phyloP scores from a whole-genome alignment of 768 basidiomycete genomes.

The Imleria badia region DNA sequence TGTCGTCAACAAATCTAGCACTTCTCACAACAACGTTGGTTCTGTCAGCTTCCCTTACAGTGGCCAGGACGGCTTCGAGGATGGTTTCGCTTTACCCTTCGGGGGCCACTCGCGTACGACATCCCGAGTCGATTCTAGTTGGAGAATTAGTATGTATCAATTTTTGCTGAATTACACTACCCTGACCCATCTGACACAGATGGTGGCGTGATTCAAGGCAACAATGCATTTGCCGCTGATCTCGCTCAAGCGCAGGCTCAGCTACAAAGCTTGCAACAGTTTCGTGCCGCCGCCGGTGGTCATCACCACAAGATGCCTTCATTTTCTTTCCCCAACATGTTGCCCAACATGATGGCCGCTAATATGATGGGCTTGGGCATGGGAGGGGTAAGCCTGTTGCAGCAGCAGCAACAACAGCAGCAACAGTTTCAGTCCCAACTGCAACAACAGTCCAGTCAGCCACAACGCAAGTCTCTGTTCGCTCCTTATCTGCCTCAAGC shows the following conservation, averaged over 20 bases:
- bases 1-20: constrained; percentile 72
- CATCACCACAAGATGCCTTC: constrained; percentile 97
- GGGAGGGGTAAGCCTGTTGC: constrained; percentile 79
- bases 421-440: constrained; percentile 90
- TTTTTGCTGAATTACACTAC: background rate
- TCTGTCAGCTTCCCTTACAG: constrained; percentile 52
- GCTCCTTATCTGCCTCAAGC: constrained; percentile 98
- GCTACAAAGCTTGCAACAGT: constrained; percentile 92
- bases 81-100: constrained; percentile 67
- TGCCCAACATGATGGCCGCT: constrained; percentile 96
- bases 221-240: constrained; percentile 69
- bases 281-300: constrained; percentile 91
- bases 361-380: constrained; percentile 92
- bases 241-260: constrained; percentile 97
- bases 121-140: constrained; percentile 78
- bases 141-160: constrained; percentile 77
- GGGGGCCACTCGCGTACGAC: constrained; percentile 74
- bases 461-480: constrained; percentile 97
- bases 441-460: constrained; percentile 88
- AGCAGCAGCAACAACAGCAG: constrained; percentile 78
- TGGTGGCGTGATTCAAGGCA: constrained; percentile 69
- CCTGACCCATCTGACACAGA: constrained; percentile 41
- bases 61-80: constrained; percentile 71
- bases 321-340: constrained; percentile 97
- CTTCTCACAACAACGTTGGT: constrained; percentile 44